Evolutionary conservation across 805 yeast genomes (phyloP).

Genomic region (Ogataea pignaliae): DNA sequence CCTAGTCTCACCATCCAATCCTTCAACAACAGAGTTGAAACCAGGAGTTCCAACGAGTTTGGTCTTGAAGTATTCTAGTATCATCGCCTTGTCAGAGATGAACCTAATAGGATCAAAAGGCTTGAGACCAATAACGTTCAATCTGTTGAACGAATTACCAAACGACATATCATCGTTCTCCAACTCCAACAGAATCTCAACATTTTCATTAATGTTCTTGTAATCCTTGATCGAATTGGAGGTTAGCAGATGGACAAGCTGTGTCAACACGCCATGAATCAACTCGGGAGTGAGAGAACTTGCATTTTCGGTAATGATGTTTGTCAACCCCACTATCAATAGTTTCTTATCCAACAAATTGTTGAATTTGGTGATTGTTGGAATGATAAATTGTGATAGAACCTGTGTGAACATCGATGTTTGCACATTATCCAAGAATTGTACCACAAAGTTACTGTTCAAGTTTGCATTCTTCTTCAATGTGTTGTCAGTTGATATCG

Average conservation of each 20-base stretch:
- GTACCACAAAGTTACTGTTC: conserved; percentile 44
- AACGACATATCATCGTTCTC: conserved; percentile 62
- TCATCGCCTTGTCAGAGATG: conserved; percentile 31
- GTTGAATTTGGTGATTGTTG: conserved; percentile 40
- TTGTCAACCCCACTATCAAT: conserved; percentile 45
- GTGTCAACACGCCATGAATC: conserved; percentile 40
- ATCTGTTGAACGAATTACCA: conserved; percentile 79
- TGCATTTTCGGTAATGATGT: conserved; percentile 39
- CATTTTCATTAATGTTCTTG: conserved; percentile 32
- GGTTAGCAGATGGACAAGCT: conserved; percentile 33
- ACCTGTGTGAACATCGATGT: conserved; percentile 51
- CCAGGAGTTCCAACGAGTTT: conserved; percentile 19
- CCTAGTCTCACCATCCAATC: conserved; percentile 18
- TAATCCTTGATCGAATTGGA: conserved; percentile 33
- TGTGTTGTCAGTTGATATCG: conserved; percentile 24
- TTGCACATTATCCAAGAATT: conserved; percentile 72
- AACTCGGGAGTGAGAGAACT: conserved; percentile 33
- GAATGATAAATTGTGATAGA: conserved; percentile 43
- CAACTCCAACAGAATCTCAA: conserved; percentile 51
- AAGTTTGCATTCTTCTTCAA: conserved; percentile 18
- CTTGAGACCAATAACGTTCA: conserved; percentile 56
- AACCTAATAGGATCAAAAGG: conserved; percentile 69
- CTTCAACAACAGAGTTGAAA: conserved; percentile 7
- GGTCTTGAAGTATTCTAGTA: conserved; percentile 31
- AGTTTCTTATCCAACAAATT: conserved; percentile 41